Conservation (phyloP, 495 filamentous ascomycete genomes). For the Xylaria acuta region DNA sequence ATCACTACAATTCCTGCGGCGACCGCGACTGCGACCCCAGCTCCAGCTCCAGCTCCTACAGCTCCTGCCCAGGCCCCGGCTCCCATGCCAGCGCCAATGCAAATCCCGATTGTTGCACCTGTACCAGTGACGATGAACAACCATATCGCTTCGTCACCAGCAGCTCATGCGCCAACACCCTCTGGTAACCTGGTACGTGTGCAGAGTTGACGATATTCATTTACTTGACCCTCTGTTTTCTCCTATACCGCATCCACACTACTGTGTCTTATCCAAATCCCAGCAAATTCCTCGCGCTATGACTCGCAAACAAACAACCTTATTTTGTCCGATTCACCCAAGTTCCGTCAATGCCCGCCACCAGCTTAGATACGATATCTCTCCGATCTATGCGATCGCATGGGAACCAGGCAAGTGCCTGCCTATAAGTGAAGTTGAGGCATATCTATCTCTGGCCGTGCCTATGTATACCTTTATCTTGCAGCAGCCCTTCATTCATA, state of each 20-base stretch:
- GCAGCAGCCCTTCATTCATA: not conserved
- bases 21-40: not conserved
- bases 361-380: not conserved
- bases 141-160: conserved; percentile 36
- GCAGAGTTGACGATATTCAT: not conserved
- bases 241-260: not conserved
- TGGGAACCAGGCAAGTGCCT: conserved; percentile 12
- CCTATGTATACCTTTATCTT: not conserved
- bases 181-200: conserved; percentile 41
- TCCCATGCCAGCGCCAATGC: conserved; percentile 8
- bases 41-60: not conserved
- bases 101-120: conserved; percentile 21
- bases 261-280: not conserved
- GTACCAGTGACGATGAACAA: conserved; percentile 20
- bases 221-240: conserved; percentile 5
- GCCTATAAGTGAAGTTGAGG: conserved; percentile 29
- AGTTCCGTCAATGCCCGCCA: not conserved
- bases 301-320: not conserved
- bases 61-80: conserved; percentile 1
- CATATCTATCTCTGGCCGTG: not conserved
- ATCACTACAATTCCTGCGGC: not conserved
- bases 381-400: not conserved
- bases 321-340: not conserved
- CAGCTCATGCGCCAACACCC: conserved; percentile 41
- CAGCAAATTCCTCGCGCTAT: not conserved